Evolutionary conservation across 2,329 filamentous ascomycete species (phyloP), one percentile per base, ranked within the genome.

Genomic region (Venturia nashicola): DNA sequence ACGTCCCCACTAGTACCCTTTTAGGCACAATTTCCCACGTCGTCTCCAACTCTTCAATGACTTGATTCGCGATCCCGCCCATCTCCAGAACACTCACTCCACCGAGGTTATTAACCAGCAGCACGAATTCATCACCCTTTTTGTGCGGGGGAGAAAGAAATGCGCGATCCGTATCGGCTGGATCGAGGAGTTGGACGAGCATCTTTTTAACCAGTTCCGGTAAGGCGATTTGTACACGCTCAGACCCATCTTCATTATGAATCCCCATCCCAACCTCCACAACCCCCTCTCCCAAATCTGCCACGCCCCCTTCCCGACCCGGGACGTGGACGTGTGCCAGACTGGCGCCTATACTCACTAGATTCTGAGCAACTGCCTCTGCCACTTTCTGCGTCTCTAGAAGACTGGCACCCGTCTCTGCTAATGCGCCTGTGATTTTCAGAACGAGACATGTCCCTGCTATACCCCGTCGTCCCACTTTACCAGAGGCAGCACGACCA

Each of bases 251-350:
- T 66, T 77, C 75, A 51, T 68, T 67, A 42, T 65, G 63, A 14
- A 65, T 65, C 6, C 87, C 87, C 86, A 89, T 89, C 1, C 87
- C 87, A 67, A 88, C 79, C 74, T 89, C 86, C 27, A 87, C 79
- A 69, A 87, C 83, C 23, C 80, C 80, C 18, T 80, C 74, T 59
- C 76, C 80, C 65, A 93, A 75, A 12, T 78, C 79, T 54, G 80
- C 80, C 14, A 75, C 71, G 67, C 84, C 82, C 0, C 77, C 74
- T 1, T 79, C 82, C 66, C 91, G 83, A 4, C 93, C 92, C 0
- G 93, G 93, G 0, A 97, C 90, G 72, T 97, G 93, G n/a, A 97
- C 92, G 72, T 96, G 92, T 67, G 89, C 87, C 51, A 97, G 77
- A 62, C 89, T 93, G 3, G 90, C 89, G 18, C 92, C 93, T 27